These are phyloP conservation scores for Ustilago trichophora DNA, from an alignment of 1,284 basidiomycete genomes.

Conservation along the genomic window DNA sequence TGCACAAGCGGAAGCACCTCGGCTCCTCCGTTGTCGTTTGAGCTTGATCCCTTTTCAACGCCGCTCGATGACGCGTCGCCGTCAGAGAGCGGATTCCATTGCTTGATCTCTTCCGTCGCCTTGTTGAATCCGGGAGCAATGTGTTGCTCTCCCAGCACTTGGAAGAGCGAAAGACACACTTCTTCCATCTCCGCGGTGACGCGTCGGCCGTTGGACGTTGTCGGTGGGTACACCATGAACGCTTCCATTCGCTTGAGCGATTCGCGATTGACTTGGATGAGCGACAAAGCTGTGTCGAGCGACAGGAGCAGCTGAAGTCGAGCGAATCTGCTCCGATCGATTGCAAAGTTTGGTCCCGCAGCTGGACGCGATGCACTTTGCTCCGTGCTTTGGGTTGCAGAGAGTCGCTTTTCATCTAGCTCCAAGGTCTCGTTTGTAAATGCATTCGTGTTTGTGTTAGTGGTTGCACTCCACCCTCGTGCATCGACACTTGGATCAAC, in stretches of 20 bases:
- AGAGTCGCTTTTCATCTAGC: too few species aligned
- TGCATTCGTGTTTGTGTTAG: too few species aligned
- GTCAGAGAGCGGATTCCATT: conserved; percentile 43
- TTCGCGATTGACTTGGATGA: conserved; percentile 91
- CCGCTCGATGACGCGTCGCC: conserved; percentile 1
- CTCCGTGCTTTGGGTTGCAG: too few species aligned
- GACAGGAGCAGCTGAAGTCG: conserved; percentile 76
- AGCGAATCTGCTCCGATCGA: conserved; percentile 12
- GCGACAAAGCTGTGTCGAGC: conserved; percentile 86
- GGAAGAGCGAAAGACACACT: conserved; percentile 83
- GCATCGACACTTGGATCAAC: conserved; percentile 2
- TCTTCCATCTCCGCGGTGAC: conserved; percentile 81
- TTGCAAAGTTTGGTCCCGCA: too few species aligned
- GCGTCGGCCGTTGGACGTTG: conserved; percentile 68
- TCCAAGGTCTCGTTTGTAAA: too few species aligned
- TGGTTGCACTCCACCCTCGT: neutral
- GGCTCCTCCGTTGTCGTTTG: conserved; percentile 74
- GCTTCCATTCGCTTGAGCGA: conserved; percentile 89
- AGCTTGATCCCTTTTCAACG: neutral
- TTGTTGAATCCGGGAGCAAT: conserved; percentile 87
- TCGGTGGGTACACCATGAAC: conserved; percentile 79
- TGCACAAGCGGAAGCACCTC: conserved; percentile 89
- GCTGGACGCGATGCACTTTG: too few species aligned
- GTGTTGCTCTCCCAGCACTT: conserved; percentile 81
- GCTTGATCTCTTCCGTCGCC: conserved; percentile 66